These are phyloP conservation scores for Chloranthus sessilifolius DNA, from an alignment of 164 flowering plant species.

Conservation along the genomic window DNA sequence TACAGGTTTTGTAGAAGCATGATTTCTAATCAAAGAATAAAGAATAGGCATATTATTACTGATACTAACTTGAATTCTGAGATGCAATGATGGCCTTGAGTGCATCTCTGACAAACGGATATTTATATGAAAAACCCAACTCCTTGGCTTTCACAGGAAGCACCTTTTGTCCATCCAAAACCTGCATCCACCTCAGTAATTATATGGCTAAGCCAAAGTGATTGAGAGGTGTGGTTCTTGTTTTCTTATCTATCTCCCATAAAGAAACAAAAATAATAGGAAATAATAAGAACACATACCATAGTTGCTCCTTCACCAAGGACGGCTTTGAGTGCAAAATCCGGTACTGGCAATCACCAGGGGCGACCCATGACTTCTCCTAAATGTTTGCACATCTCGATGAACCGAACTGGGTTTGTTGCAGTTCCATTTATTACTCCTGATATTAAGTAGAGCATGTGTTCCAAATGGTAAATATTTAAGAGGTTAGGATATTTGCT, in stretches of 20 bases:
- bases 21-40: neutral
- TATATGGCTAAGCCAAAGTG: too few relatives aligned
- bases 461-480: neutral
- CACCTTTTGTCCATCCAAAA: constrained; percentile 87
- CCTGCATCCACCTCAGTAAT: constrained; percentile 43
- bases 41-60: neutral
- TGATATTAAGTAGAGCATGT: constrained; percentile 18
- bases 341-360: constrained; percentile 97
- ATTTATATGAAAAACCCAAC: constrained; percentile 76
- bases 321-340: constrained; percentile 86
- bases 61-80: constrained; percentile 6
- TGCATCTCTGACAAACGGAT: constrained; percentile 73
- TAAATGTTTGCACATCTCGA: constrained; percentile 82
- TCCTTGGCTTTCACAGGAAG: constrained; percentile 75
- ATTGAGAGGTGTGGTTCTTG: neutral
- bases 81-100: constrained; percentile 55
- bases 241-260: neutral
- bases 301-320: constrained; percentile 95
- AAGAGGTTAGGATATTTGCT: too few relatives aligned
- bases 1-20: too few relatives aligned
- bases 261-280: too few relatives aligned
- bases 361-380: constrained; percentile 85
- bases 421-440: constrained; percentile 97
- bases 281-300: constrained; percentile 47
- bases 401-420: constrained; percentile 79